These are phyloP conservation scores for Dictyostelium brefeldianum DNA, from an alignment of 78 protist species.

Conservation along the genomic window DNA sequence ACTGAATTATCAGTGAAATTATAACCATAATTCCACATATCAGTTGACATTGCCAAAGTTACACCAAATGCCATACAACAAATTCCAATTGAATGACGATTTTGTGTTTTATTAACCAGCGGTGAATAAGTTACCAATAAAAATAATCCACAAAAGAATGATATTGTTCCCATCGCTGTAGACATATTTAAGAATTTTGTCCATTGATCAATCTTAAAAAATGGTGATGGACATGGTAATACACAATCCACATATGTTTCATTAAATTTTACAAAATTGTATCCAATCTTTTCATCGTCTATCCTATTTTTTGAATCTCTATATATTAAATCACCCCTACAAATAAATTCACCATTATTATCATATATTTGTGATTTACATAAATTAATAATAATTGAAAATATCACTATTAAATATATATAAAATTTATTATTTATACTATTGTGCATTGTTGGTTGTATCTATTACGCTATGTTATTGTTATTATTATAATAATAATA, in stretches of 20 bases:
- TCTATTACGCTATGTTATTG: too few relatives aligned
- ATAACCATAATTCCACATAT: neutral
- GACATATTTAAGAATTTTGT: neutral
- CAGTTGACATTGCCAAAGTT: neutral
- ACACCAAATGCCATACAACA: conserved; percentile 7
- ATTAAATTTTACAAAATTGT: neutral
- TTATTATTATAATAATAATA: too few relatives aligned
- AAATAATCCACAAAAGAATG: neutral
- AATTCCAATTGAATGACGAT: neutral
- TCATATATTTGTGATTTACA: too few relatives aligned
- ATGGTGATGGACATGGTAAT: conserved; percentile 28
- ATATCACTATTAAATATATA: too few relatives aligned
- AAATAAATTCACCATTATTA: neutral
- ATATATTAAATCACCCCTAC: conserved; percentile 5
- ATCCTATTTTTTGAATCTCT: conserved; percentile 35
- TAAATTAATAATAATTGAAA: too few relatives aligned
- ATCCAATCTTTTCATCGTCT: conserved; percentile 31
- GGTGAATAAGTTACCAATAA: conserved; percentile 2
- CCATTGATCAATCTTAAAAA: conserved; percentile 7
- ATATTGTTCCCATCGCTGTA: neutral
- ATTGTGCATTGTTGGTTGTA: too few relatives aligned
- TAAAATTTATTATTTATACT: too few relatives aligned
- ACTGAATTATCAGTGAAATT: neutral
- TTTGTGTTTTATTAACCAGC: neutral
- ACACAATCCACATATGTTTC: neutral